phyloP scores from a whole-genome alignment of 2,329 filamentous ascomycete species.

The Diplodia sapinea region DNA sequence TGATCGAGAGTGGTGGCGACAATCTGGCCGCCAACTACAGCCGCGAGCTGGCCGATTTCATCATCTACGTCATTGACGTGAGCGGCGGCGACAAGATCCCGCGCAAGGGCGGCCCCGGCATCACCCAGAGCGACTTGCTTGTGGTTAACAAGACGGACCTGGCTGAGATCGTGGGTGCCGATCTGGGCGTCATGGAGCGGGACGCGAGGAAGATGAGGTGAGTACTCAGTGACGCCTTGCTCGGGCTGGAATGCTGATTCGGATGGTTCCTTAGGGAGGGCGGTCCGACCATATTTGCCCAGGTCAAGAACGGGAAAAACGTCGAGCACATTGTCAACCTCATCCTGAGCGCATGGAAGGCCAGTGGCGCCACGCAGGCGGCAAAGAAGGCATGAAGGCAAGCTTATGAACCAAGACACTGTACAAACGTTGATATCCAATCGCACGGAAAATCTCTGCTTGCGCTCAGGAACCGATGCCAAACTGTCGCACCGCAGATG shows the following conservation, averaged over 20 bases:
- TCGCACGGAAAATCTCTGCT: not conserved
- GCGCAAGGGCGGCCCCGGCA: slow-evolving; percentile 92
- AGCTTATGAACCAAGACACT: not conserved
- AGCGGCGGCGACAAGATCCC: slow-evolving; percentile 96
- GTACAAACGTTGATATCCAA: not conserved
- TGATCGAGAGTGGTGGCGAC: slow-evolving; percentile 95
- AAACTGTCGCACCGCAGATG: not conserved
- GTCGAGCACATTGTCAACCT: slow-evolving; percentile 86
- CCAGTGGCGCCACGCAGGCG: slow-evolving; percentile 66
- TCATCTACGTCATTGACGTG: slow-evolving; percentile 98
- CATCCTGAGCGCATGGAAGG: slow-evolving; percentile 90
- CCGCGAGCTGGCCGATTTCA: slow-evolving; percentile 92
- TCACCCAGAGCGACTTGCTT: slow-evolving; percentile 92
- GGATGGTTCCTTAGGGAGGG: slow-evolving; percentile 67
- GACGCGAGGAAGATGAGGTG: slow-evolving; percentile 84
- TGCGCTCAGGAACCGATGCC: not conserved
- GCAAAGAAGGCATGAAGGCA: slow-evolving; percentile 28
- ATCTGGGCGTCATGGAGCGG: slow-evolving; percentile 90
- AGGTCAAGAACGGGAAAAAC: slow-evolving; percentile 90
- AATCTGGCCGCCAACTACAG: slow-evolving; percentile 98
- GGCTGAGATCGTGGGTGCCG: slow-evolving; percentile 86
- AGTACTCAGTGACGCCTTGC: not conserved
- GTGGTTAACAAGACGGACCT: slow-evolving; percentile 98
- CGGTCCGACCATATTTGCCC: slow-evolving; percentile 92
- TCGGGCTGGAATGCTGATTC: not conserved